Evolutionary conservation across 768 basidiomycete species (phyloP).

Genomic region (Chalciporus sphaerocephalus): DNA sequence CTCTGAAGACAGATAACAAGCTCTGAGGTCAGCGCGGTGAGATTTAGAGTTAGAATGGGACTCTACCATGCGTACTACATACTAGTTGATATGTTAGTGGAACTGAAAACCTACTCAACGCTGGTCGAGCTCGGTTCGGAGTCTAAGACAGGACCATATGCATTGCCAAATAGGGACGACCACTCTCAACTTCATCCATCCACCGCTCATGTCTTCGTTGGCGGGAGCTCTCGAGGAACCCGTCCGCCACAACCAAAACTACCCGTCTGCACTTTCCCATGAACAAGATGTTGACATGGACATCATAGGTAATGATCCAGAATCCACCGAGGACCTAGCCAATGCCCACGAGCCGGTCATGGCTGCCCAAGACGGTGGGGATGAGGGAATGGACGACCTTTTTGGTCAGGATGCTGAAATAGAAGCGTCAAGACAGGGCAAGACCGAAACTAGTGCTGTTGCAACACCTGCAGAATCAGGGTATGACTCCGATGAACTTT

Average conservation of each 20-base stretch:
- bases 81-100: no score
- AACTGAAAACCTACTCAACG: no score
- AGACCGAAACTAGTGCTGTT: constrained; percentile 44
- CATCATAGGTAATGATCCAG: constrained; percentile 10
- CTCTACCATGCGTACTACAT: no score
- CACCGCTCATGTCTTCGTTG: constrained; percentile 50
- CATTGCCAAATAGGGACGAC: constrained; percentile 13
- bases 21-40: no score
- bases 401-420: constrained; percentile 68
- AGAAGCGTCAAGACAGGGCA: constrained; percentile 36
- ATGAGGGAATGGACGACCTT: constrained; percentile 71
- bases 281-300: constrained; percentile 44
- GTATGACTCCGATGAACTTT: constrained; percentile 63
- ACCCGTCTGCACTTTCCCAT: constrained; percentile 8
- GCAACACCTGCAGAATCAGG: constrained; percentile 39
- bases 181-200: no score
- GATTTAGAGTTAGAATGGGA: no score
- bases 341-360: constrained; percentile 17
- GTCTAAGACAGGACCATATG: no score
- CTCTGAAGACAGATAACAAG: constrained; percentile 24
- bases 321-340: constrained; percentile 17
- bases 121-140: no score
- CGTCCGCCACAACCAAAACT: constrained; percentile 21
- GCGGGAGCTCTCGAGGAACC: constrained; percentile 51
- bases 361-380: constrained; percentile 17